These are phyloP conservation scores for Lippia alba DNA, from an alignment of 305 asterid genomes.

Conservation along the genomic window DNA sequence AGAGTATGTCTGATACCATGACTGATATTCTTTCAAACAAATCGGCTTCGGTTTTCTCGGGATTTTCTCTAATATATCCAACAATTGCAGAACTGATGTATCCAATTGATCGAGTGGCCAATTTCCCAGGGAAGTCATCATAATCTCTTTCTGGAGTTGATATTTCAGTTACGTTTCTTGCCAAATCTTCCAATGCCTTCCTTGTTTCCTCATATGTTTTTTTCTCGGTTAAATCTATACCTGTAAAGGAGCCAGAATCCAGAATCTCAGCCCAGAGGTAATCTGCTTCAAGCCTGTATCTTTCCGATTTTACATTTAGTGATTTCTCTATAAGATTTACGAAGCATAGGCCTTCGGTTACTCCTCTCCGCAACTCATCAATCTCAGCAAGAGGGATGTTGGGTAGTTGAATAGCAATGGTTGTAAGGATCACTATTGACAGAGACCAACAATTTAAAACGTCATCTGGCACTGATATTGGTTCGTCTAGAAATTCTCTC, in stretches of 20 bases:
- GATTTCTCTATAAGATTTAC: background rate
- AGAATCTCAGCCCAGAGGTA: background rate
- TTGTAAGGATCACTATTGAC: background rate
- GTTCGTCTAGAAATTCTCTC: background rate
- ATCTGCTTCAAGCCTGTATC: background rate
- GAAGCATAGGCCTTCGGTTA: background rate
- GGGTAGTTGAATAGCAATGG: background rate
- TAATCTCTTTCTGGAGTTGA: too few relatives aligned
- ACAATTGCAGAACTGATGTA: background rate
- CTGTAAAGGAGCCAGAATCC: background rate
- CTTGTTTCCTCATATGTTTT: background rate
- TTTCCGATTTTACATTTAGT: background rate
- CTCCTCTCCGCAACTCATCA: background rate
- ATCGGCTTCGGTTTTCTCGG: background rate
- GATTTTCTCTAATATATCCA: too few relatives aligned
- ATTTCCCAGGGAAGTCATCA: background rate
- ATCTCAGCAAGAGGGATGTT: background rate
- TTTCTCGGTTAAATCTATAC: background rate
- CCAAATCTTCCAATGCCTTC: background rate
- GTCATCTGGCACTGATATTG: background rate
- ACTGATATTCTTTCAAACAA: constrained; percentile 26
- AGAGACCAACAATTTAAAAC: background rate
- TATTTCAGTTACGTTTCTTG: too few relatives aligned
- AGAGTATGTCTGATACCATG: constrained; percentile 31
- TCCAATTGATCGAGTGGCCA: background rate